Base-by-base conservation (phyloP, 2,329 filamentous ascomycete species). In the Colletotrichum caudatum region DNA sequence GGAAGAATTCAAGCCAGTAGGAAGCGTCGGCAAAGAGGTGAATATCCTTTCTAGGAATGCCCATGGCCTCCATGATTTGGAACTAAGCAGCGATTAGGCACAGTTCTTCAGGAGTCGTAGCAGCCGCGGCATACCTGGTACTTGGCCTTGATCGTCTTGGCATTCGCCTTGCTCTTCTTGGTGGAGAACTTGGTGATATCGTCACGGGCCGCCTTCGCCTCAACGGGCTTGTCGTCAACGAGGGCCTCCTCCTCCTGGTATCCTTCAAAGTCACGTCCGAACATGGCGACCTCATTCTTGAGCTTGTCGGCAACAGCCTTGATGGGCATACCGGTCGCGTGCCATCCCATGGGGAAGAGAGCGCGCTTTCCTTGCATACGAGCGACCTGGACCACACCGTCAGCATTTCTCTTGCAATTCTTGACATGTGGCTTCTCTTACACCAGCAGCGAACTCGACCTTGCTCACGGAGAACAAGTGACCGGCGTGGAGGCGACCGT, bases 231-330 rank as follows among this genome's bases (percentile, higher is more conserved):
- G 48, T 86, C 87, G 39, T 85, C 82, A 66, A 84, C 85, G 61
- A 75, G 81, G 53, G 84, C 84, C 3, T 85, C 83, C 14, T 92
- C 90, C 66, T 90, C 89, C 65, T 88, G 86, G 82, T 94, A 97
- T 58, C 88, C 86, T 78, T 95, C 92, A 74, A 98, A 98, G 78
- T 94, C 91, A 79, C 92, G 84, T 29, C 96, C 96, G 78, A 98
- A 99, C 84, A 92, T 86, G 82, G 93, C 90, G 68, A 98, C 92
- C 83, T 99, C 96, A 74, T 94, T 91, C 71, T 92, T 90, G 57
- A 99, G 89, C 86, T 98, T 98, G 86, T 99, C 95, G 66, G 96
- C 94, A 78, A 94, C 97, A 7, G 96, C 95, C 84, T 98, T 98
- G 86, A 99, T 99, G 57, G 95, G 94, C 92, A 99, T 97, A 77